Percentiles rank a stretch among this genome's conserved stretches.
These are phyloP conservation scores for Clitoria ternatea DNA, from an alignment of 306 rosid genomes.

Conservation along the genomic window DNA sequence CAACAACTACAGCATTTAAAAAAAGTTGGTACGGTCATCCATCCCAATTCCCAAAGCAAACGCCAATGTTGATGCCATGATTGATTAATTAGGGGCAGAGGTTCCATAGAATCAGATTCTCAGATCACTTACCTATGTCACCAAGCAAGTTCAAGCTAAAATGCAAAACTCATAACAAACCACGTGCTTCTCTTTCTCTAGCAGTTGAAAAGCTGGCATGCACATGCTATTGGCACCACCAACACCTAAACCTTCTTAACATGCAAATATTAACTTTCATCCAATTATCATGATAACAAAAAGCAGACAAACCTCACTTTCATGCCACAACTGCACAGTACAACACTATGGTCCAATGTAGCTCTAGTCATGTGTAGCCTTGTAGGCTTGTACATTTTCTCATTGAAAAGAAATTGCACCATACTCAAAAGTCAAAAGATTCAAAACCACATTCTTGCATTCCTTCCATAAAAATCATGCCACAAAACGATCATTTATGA, in stretches of 20 bases:
- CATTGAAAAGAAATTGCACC: not conserved
- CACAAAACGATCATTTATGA: not conserved
- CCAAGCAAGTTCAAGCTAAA: constrained; percentile 25
- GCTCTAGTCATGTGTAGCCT: not conserved
- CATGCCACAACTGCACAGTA: not conserved
- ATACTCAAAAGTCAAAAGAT: constrained; percentile 9
- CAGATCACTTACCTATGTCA: constrained; percentile 24
- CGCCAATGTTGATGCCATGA: constrained; percentile 19
- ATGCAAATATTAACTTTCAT: not conserved
- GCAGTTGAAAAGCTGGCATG: constrained; percentile 17
- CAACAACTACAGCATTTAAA: not conserved
- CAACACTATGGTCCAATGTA: not conserved
- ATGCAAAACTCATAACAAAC: constrained; percentile 22
- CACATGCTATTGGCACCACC: constrained; percentile 9
- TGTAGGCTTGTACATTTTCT: not conserved
- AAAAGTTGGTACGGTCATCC: not conserved
- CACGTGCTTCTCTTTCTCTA: constrained; percentile 24
- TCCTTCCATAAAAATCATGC: not conserved
- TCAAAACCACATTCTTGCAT: not conserved
- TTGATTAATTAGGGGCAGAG: constrained; percentile 26
- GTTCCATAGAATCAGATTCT: constrained; percentile 31
- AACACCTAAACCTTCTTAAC: not conserved
- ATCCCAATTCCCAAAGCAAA: constrained; percentile 10
- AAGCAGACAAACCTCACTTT: not conserved
- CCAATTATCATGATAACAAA: not conserved